Evolutionary conservation across 2,329 filamentous ascomycete genomes (phyloP).

Genomic region (Zymoseptoria brevis): DNA sequence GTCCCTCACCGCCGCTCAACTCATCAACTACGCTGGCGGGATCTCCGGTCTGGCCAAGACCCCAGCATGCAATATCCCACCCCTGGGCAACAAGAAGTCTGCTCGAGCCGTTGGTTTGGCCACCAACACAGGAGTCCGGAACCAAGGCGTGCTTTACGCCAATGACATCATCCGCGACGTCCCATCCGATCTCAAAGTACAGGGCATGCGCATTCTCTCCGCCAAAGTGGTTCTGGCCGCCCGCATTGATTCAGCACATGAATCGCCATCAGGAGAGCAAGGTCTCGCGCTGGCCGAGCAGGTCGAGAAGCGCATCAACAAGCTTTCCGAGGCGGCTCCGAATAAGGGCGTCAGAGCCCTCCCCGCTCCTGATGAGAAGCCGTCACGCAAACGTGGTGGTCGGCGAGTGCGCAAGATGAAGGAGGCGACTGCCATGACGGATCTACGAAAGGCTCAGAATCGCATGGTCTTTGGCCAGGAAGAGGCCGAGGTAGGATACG

Average conservation of each 20-base stretch:
- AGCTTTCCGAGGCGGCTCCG: conserved; percentile 81
- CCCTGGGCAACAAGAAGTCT: conserved; percentile 83
- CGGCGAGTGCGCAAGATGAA: conserved; percentile 87
- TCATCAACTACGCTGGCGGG: conserved; percentile 91
- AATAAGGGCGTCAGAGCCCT: conserved; percentile 83
- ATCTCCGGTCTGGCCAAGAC: conserved; percentile 83
- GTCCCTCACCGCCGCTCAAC: conserved; percentile 84
- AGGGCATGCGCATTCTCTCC: conserved; percentile 90
- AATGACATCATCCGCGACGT: conserved; percentile 82
- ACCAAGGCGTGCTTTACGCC: conserved; percentile 89
- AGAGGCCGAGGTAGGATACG: conserved; percentile 87
- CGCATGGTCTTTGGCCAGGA: conserved; percentile 93
- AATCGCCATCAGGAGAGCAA: conserved; percentile 69
- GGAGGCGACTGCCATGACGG: conserved; percentile 94
- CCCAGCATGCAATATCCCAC: conserved; percentile 84
- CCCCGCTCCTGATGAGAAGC: conserved; percentile 91
- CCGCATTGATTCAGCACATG: conserved; percentile 78
- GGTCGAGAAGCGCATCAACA: conserved; percentile 79
- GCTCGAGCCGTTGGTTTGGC: conserved; percentile 68
- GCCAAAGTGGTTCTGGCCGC: conserved; percentile 92
- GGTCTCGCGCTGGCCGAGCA: conserved; percentile 76
- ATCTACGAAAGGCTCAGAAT: conserved; percentile 92
- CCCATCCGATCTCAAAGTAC: conserved; percentile 77
- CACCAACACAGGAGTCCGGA: conserved; percentile 81
- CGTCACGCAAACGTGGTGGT: conserved; percentile 83